Evolutionary conservation across 805 yeast species (phyloP), one percentile per base, ranked within the genome.

Genomic region (Lipomyces yamanashiensis): DNA sequence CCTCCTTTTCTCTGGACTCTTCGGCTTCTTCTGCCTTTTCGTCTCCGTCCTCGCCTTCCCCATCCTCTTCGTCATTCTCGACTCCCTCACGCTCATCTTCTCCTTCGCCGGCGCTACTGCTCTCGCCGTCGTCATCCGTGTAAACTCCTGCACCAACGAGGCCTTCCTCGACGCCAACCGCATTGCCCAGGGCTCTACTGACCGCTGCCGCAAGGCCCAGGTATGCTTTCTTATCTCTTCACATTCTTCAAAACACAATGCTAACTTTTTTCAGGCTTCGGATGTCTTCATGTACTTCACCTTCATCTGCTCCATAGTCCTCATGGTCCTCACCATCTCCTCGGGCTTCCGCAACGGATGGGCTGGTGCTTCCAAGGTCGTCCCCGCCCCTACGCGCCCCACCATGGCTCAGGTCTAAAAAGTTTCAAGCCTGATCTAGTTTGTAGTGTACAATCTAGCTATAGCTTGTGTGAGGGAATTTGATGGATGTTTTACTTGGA

Each of bases 191-290:
- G 96, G 96, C 70, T 82, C 87, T 49, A 73, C 80, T 23, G 89
- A 85, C 74, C 87, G 98, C 83, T 95, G 99, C 82, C 90, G 98
- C 84, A 87, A 90, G 81, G 92, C 96, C 61, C 98, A 95, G 84
- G 66, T 61, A 41, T 19, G 60, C 33, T 6, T 9, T 0, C 43
- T 91, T 91, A 67, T 77, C 88, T 19, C 83, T 81, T 71, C 92
- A 92, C 58, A 89, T 90, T 86, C 83, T 89, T 71, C 89, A 82
- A 85, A 7, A 23, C 28, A 12, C 19, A 36, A 15, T 37, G 15
- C 34, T 43, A 21, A 54, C 36, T 6, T 15, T 2, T 2, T 28
- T 49, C 28, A 61, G 63, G 87, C 96, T 54, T 84, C 87, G 81
- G 83, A 85, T 73, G 82, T 90, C 76, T 92, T 92, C 80, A 79